A percentile compares a stretch with the other conserved stretches of the same genome.
phyloP scores from a whole-genome alignment of 768 basidiomycete genomes.

The Leucocoprinus leucothites region DNA sequence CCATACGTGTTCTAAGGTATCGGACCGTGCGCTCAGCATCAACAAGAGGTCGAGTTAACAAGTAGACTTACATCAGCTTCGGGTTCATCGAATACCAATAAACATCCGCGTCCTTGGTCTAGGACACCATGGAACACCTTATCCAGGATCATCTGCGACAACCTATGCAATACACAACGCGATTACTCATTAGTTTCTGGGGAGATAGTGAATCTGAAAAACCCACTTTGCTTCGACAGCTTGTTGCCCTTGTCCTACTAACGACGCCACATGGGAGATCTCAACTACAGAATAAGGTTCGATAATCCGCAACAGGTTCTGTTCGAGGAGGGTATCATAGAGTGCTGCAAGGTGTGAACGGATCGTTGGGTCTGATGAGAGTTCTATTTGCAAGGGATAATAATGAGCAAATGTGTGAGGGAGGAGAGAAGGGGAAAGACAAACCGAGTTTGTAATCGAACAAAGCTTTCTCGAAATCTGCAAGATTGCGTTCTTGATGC shows the following conservation, averaged over 20 bases:
- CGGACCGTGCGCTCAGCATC: not conserved
- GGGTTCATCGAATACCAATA: constrained; percentile 86
- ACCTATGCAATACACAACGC: constrained; percentile 35
- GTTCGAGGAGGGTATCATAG: constrained; percentile 95
- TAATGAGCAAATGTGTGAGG: not conserved
- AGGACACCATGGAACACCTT: constrained; percentile 92
- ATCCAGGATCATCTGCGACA: constrained; percentile 98
- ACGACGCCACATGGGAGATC: constrained; percentile 83
- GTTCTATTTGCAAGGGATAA: constrained; percentile 49
- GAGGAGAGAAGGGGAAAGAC: constrained; percentile 18
- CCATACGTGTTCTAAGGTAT: constrained; percentile 73
- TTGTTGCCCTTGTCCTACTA: constrained; percentile 83
- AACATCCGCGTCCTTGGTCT: constrained; percentile 92
- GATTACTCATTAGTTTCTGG: not conserved
- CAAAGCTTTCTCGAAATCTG: constrained; percentile 85
- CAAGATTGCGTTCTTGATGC: constrained; percentile 87
- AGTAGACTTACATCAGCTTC: constrained; percentile 70
- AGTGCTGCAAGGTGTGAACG: constrained; percentile 90
- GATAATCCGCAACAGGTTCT: constrained; percentile 92
- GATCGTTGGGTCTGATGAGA: constrained; percentile 94
- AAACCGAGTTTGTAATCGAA: constrained; percentile 80
- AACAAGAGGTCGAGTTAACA: constrained; percentile 9
- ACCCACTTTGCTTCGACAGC: constrained; percentile 89
- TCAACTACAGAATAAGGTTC: constrained; percentile 96
- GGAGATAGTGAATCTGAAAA: not conserved